These are phyloP conservation scores for Talaromyces albobiverticillius DNA, from an alignment of 2,329 filamentous ascomycete species.

Conservation along the genomic window DNA sequence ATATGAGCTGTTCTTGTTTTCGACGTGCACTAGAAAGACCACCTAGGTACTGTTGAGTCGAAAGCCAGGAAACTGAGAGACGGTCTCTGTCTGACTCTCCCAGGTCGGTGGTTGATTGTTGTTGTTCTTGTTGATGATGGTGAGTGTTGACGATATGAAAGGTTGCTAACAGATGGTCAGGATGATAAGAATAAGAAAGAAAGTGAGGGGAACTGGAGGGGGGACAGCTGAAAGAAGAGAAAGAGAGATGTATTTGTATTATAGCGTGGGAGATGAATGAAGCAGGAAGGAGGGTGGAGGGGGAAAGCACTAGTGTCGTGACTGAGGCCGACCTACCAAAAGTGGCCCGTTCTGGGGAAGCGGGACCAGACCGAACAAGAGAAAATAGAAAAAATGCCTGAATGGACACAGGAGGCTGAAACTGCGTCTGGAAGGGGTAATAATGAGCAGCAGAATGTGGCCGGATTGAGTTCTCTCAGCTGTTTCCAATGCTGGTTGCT, in stretches of 20 bases:
- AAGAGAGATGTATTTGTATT: slow-evolving; percentile 17
- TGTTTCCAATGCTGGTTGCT: not conserved
- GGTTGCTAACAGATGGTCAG: slow-evolving; percentile 2
- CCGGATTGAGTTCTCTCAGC: slow-evolving; percentile 1
- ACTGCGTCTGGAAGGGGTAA: not conserved
- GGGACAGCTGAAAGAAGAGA: slow-evolving; percentile 17
- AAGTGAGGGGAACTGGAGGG: slow-evolving; percentile 13
- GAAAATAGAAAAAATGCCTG: too few species aligned
- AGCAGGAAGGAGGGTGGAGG: slow-evolving; percentile 9
- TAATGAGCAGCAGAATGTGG: not conserved
- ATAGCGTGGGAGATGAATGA: slow-evolving; percentile 17
- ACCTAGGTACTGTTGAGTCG: too few species aligned
- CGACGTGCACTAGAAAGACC: too few species aligned
- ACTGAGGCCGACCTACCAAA: not conserved
- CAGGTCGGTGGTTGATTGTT: too few species aligned
- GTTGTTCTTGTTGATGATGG: not conserved
- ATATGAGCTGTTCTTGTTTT: too few species aligned
- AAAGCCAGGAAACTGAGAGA: too few species aligned
- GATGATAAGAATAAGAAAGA: slow-evolving; percentile 14
- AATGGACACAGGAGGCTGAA: not conserved
- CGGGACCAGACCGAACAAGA: slow-evolving; percentile 12
- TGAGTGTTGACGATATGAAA: slow-evolving; percentile 4
- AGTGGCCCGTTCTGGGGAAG: not conserved
- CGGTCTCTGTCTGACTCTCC: too few species aligned
- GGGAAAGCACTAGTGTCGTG: not conserved